These are phyloP conservation scores for Coniferiporia sulphurascens DNA, from an alignment of 1,284 basidiomycete species.

Conservation along the genomic window DNA sequence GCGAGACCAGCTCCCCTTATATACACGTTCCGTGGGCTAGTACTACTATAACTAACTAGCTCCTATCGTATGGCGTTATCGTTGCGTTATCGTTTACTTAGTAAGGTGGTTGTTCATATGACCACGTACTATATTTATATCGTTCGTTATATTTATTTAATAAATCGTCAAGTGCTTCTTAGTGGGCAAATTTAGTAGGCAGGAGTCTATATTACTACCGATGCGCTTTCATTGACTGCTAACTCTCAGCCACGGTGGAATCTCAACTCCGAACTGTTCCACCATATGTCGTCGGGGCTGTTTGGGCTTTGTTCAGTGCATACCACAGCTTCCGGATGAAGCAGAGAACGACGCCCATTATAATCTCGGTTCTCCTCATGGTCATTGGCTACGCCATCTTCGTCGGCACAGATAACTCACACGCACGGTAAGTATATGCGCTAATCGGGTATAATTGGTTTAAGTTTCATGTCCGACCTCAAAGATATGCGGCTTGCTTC, in stretches of 20 bases:
- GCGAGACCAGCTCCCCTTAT: no score
- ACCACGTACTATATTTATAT: no score
- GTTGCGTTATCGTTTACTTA: no score
- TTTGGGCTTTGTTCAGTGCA: conserved; percentile 30
- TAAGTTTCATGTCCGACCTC: not conserved
- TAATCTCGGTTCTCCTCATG: conserved; percentile 30
- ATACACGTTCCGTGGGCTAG: no score
- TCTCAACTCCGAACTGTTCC: conserved; percentile 39
- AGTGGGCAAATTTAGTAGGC: conserved; percentile 19
- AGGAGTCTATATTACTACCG: not conserved
- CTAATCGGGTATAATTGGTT: not conserved
- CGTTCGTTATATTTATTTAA: no score
- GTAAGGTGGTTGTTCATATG: no score
- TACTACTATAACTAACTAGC: no score
- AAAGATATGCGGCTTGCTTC: conserved; percentile 40
- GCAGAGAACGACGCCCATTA: conserved; percentile 30
- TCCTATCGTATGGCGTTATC: no score
- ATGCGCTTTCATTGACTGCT: not conserved
- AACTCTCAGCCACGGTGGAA: conserved; percentile 31
- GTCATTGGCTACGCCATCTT: conserved; percentile 36
- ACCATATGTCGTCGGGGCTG: conserved; percentile 32
- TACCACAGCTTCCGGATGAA: conserved; percentile 31
- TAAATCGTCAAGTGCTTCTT: not conserved
- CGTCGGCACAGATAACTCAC: conserved; percentile 32
- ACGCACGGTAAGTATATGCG: conserved; percentile 29